Conservation (phyloP, 768 basidiomycete species). For the Lactifluus echinatus region DNA sequence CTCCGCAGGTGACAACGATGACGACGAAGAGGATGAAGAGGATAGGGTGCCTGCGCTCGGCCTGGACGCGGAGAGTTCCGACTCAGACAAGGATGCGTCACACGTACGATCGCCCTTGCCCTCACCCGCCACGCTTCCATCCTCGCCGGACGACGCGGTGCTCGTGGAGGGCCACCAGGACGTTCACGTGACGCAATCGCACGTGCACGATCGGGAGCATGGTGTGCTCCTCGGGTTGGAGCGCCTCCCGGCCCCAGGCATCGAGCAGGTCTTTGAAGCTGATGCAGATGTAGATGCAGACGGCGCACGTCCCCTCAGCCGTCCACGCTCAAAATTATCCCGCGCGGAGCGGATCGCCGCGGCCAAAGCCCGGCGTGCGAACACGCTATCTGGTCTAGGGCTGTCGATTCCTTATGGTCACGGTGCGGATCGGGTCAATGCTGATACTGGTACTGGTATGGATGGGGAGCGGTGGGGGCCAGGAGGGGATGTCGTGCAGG, state of each 20-base stretch:
- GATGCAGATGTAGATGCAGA: conserved; percentile 30
- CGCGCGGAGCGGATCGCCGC: conserved; percentile 68
- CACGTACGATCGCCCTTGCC: conserved; percentile 23
- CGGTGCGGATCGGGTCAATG: conserved; percentile 8
- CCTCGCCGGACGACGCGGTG: conserved; percentile 23
- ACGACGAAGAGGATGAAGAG: conserved; percentile 37
- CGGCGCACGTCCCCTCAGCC: conserved; percentile 30
- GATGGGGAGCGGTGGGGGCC: conserved; percentile 54
- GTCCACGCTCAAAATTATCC: conserved; percentile 58
- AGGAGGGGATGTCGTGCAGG: conserved; percentile 72
- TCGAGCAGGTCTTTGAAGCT: conserved; percentile 79
- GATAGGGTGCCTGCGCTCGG: conserved; percentile 43
- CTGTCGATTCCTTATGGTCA: conserved; percentile 18
- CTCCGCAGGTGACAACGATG: conserved; percentile 35
- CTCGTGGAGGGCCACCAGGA: conserved; percentile 21
- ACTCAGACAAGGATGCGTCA: conserved; percentile 39
- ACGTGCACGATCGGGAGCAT: conserved; percentile 52
- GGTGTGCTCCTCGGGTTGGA: conserved; percentile 43
- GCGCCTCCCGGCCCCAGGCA: conserved; percentile 55
- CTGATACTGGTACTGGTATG: background rate
- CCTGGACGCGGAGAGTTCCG: conserved; percentile 42
- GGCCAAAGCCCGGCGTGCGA: conserved; percentile 46
- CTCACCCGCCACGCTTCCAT: background rate
- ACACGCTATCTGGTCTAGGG: conserved; percentile 26
- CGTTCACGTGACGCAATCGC: background rate